phyloP scores from a whole-genome alignment of 1,284 basidiomycete species.

The Pulveroboletus sp. region DNA sequence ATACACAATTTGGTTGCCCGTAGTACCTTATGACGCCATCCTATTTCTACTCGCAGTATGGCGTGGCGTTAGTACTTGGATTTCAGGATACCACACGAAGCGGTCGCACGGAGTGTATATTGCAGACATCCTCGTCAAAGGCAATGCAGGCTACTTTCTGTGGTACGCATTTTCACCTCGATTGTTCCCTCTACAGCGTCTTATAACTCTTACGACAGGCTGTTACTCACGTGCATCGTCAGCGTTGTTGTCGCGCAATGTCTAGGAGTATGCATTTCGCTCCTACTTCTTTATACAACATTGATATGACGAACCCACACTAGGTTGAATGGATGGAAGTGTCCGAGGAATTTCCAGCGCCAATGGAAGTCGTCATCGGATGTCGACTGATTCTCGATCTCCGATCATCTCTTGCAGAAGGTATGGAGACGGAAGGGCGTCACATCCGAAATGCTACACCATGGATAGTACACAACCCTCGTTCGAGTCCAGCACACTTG shows the following conservation, averaged over 20 bases:
- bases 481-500: neutral
- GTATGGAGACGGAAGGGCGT: neutral
- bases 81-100: neutral
- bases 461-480: neutral
- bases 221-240: conserved; percentile 9
- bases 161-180: conserved; percentile 14
- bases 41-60: conserved; percentile 22
- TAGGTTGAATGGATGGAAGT: conserved; percentile 11
- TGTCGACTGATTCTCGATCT: conserved; percentile 19
- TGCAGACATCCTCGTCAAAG: conserved; percentile 15
- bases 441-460: neutral
- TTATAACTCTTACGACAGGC: conserved; percentile 7
- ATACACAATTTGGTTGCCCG: conserved; percentile 23
- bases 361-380: conserved; percentile 9
- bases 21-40: conserved; percentile 10
- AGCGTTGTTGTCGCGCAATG: conserved; percentile 5
- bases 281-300: neutral
- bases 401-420: neutral
- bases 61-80: conserved; percentile 11
- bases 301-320: neutral
- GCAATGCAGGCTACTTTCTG: conserved; percentile 21
- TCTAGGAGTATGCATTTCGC: conserved; percentile 11
- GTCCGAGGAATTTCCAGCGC: conserved; percentile 4
- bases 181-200: neutral
- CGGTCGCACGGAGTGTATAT: conserved; percentile 3